Conservation (phyloP, 495 filamentous ascomycete species). For the Aspergillus sclerotioniger region DNA sequence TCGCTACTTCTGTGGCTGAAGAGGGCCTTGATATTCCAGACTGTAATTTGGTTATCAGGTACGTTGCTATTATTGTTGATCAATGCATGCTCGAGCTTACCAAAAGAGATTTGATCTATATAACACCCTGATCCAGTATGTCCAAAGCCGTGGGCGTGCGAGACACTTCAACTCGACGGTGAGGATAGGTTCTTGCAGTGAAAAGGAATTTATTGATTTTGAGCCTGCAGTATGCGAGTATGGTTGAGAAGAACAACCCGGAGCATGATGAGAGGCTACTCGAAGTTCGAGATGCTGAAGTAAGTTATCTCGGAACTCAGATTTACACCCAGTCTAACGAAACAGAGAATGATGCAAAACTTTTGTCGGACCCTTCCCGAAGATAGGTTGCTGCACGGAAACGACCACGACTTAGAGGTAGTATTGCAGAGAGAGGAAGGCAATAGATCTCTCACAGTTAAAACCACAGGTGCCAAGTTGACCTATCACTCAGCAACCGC, state of each 20-base stretch:
- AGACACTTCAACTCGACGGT: conserved; percentile 66
- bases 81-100: background rate
- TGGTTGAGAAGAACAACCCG: conserved; percentile 69
- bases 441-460: conserved; percentile 59
- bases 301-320: conserved; percentile 21
- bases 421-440: conserved; percentile 54
- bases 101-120: conserved; percentile 78
- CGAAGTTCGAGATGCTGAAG: conserved; percentile 57
- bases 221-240: conserved; percentile 63
- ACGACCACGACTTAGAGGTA: conserved; percentile 55
- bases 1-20: conserved; percentile 90
- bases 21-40: conserved; percentile 96
- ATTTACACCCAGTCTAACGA: conserved; percentile 28
- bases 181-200: background rate
- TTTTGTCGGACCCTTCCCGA: conserved; percentile 77
- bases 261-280: conserved; percentile 53
- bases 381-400: conserved; percentile 67
- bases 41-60: conserved; percentile 83
- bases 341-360: conserved; percentile 54
- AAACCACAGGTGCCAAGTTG: conserved; percentile 71
- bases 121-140: conserved; percentile 87
- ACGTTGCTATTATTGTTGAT: background rate
- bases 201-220: background rate
- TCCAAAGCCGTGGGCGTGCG: conserved; percentile 92
- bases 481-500: conserved; percentile 71